phyloP scores from a whole-genome alignment of 2,329 filamentous ascomycete species.

The Neonectria punicea region DNA sequence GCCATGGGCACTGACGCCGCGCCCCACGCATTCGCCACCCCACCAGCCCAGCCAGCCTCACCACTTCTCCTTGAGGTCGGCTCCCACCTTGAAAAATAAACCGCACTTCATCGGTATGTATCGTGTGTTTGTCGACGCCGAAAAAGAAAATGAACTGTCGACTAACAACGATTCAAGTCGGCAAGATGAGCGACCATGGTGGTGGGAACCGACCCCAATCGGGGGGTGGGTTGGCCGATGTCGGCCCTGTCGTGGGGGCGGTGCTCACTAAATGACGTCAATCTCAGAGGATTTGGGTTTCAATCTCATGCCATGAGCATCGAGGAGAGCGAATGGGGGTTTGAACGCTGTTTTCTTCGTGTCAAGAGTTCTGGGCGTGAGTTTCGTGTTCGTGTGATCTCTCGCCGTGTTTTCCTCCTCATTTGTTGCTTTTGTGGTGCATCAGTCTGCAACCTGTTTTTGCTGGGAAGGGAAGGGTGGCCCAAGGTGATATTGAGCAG shows the following conservation, averaged over 20 bases:
- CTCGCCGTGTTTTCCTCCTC: not conserved
- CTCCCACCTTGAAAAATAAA: slow-evolving; percentile 13
- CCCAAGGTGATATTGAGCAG: too few species aligned
- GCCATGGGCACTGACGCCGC: not conserved
- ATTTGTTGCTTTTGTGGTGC: not conserved
- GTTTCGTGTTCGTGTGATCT: too few species aligned
- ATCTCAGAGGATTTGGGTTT: not conserved
- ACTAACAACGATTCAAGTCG: not conserved
- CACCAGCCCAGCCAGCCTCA: not conserved
- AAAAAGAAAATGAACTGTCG: not conserved
- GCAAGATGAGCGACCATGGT: not conserved
- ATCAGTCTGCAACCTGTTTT: too few species aligned
- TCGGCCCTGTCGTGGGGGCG: not conserved
- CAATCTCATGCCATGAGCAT: not conserved
- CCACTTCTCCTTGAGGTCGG: slow-evolving; percentile 5
- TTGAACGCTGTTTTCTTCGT: not conserved
- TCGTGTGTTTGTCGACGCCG: not conserved
- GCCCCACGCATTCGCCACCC: not conserved
- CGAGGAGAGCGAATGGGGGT: not conserved
- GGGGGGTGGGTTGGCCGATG: not conserved
- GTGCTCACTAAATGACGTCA: not conserved
- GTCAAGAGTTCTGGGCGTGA: not conserved
- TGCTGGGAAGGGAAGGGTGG: too few species aligned
- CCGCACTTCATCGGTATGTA: not conserved
- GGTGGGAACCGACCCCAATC: not conserved